phyloP scores from a whole-genome alignment of 1,284 basidiomycete genomes.

The Puccinia novopanici region DNA sequence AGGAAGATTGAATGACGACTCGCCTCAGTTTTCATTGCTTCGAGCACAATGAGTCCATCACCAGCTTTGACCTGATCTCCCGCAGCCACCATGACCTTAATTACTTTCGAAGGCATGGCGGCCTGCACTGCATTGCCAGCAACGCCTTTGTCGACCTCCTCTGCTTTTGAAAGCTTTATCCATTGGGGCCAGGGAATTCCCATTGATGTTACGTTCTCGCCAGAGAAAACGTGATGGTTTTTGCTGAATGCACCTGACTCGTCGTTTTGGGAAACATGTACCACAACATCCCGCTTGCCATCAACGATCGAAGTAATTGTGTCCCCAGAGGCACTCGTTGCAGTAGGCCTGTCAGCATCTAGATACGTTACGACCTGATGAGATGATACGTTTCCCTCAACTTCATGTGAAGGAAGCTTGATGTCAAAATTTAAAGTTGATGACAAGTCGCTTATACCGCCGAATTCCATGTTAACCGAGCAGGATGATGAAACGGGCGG shows the following conservation, averaged over 20 bases:
- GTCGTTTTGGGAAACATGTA: slow-evolving; percentile 64
- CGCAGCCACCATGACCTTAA: slow-evolving; percentile 75
- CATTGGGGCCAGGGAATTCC: slow-evolving; percentile 52
- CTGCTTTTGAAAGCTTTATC: slow-evolving; percentile 34
- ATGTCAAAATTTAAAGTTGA: slow-evolving; percentile 2
- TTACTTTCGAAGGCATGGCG: slow-evolving; percentile 86
- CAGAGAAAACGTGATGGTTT: slow-evolving; percentile 69
- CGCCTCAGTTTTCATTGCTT: slow-evolving; percentile 87
- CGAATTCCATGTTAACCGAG: slow-evolving; percentile 9
- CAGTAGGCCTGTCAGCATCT: slow-evolving; percentile 47
- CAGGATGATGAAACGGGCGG: not conserved
- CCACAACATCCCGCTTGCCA: slow-evolving; percentile 70
- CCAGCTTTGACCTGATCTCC: slow-evolving; percentile 79
- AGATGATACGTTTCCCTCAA: not conserved
- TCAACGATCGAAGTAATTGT: slow-evolving; percentile 63
- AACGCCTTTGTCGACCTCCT: slow-evolving; percentile 55
- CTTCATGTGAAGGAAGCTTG: slow-evolving; percentile 3
- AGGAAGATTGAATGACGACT: slow-evolving; percentile 7
- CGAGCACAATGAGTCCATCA: slow-evolving; percentile 77
- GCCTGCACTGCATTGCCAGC: slow-evolving; percentile 60
- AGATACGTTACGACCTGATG: slow-evolving; percentile 51
- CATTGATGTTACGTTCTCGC: slow-evolving; percentile 46
- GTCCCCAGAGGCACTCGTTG: slow-evolving; percentile 63
- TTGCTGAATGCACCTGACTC: slow-evolving; percentile 67
- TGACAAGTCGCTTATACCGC: not conserved